phyloP scores from a whole-genome alignment of 331 rosid genomes.

The Dryas integrifolia region DNA sequence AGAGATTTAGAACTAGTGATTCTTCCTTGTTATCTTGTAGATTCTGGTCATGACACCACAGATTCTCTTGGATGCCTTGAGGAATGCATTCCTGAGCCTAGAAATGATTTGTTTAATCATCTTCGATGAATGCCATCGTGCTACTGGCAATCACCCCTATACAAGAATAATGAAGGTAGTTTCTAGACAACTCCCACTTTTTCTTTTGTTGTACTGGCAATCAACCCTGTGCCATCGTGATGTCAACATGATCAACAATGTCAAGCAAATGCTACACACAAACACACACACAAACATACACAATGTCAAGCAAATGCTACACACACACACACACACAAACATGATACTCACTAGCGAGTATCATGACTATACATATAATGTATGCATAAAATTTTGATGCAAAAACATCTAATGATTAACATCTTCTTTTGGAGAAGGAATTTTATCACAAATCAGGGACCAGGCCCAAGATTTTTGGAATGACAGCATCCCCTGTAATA shows the following conservation, averaged over 20 bases:
- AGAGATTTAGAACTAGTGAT: background rate
- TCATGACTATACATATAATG: background rate
- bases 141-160: slow-evolving; percentile 79
- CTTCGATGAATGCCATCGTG: slow-evolving; percentile 83
- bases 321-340: too few relatives aligned
- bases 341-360: too few relatives aligned
- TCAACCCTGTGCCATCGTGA: too few relatives aligned
- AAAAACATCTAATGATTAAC: background rate
- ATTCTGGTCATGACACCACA: slow-evolving; percentile 92
- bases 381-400: background rate
- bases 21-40: slow-evolving; percentile 38
- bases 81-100: slow-evolving; percentile 67
- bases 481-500: slow-evolving; percentile 87
- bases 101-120: slow-evolving; percentile 62
- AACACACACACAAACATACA: too few relatives aligned
- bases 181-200: background rate
- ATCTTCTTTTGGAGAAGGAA: slow-evolving; percentile 48
- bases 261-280: too few relatives aligned
- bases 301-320: too few relatives aligned
- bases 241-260: too few relatives aligned
- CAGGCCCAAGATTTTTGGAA: slow-evolving; percentile 86
- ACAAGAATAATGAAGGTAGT: slow-evolving; percentile 70
- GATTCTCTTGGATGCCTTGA: slow-evolving; percentile 75
- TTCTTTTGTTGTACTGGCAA: background rate
- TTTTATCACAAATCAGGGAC: slow-evolving; percentile 63